Evolutionary conservation across 257 asterid genomes (phyloP).

Genomic region (Solanum sitiens): DNA sequence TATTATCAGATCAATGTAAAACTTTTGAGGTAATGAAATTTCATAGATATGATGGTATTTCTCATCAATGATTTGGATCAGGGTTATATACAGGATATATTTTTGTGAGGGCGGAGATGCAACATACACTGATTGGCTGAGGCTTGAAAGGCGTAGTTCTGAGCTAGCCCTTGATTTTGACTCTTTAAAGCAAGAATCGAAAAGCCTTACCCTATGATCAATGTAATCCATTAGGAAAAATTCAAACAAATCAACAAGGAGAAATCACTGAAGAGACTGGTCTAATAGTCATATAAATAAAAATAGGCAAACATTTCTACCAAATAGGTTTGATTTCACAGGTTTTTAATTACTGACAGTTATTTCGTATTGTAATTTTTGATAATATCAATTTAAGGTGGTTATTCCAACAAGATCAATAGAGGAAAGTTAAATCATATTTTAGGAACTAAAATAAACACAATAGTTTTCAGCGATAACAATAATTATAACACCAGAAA

Average conservation of each 20-base stretch:
- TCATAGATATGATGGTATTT: neutral
- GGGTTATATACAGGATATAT: neutral
- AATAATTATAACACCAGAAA: no score
- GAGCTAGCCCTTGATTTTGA: neutral
- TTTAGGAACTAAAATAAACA: no score
- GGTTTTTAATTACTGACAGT: neutral
- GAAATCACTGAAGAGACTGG: neutral
- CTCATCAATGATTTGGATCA: neutral
- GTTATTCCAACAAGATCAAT: neutral
- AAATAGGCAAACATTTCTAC: neutral
- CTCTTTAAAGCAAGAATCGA: neutral
- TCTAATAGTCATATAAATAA: neutral
- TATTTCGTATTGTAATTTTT: no score
- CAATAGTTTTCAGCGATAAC: no score
- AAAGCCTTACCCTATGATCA: neutral
- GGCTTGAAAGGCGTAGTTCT: neutral
- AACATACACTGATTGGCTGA: neutral
- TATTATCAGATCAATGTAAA: neutral
- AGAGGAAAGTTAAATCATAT: no score
- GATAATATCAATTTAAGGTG: neutral
- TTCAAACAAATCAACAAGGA: neutral
- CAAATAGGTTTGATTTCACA: neutral
- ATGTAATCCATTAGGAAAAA: neutral
- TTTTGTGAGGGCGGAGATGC: neutral
- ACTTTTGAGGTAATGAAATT: neutral